Evolutionary conservation across 2,329 filamentous ascomycete genomes (phyloP), one percentile per base, ranked within the genome.

Genomic region (Ophiostoma tasmaniense): DNA sequence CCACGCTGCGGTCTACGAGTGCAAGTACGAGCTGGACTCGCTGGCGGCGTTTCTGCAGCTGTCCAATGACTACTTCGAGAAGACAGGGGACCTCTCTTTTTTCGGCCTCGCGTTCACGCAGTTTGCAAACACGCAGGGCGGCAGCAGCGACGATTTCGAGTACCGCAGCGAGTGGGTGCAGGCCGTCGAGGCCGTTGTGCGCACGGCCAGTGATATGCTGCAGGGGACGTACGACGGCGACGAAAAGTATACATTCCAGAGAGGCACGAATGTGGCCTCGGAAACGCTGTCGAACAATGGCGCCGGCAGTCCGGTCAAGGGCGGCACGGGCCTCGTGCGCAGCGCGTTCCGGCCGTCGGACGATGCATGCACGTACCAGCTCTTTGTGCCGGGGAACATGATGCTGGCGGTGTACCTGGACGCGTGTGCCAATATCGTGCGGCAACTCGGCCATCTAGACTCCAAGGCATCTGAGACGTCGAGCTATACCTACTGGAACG

Each of bases 21-120:
- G 91, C 82, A 94, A 93, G 77, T 94, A 92, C 76, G 91, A 94
- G 78, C 85, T 94, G 45, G 91, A 94, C 79, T 92, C 89, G 6
- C 83, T 94, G 2, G 90, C 90, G 0, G 86, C 90, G 68, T 94
- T 94, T 76, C 82, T 94, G 25, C 85, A 88, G 22, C 81, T 93
- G 3, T 85, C 85, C 1, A 90, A 89, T 70, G 86, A 92, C 73
- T 94, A 92, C 79, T 84, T 90, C 77, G 81, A 84, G 30, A 83
- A 85, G 70, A 92, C 90, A 0, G 81, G 82, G 1, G 90, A 90
- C 22, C 85, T 82, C 2, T 83, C 83, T 68, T 89, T 89, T 64
- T 93, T 92, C 75, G 78, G 90, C 39, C 30, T 33, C 1, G 10
- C 33, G 7, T 64, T 64, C 5, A 37, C 61, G 61, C 61, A 64